Evolutionary conservation across 2,329 filamentous ascomycete species (phyloP).

Genomic region (Didymella keratinophila): DNA sequence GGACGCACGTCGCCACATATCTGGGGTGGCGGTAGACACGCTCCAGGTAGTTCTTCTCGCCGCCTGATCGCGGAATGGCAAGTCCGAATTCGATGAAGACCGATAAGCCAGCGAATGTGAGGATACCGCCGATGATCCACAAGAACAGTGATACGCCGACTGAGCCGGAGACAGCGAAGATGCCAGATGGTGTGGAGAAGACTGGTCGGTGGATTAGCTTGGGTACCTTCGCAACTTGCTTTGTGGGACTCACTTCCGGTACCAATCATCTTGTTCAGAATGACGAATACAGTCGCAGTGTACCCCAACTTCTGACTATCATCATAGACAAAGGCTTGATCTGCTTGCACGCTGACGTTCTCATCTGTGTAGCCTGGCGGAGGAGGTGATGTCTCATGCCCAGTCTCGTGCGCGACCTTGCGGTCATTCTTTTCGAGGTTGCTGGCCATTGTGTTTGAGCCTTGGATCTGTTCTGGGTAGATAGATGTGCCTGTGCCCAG

Average conservation of each 20-base stretch:
- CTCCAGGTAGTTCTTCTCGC: conserved; percentile 73
- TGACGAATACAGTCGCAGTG: conserved; percentile 46
- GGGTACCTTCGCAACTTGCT: neutral
- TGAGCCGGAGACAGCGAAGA: conserved; percentile 63
- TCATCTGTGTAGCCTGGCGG: conserved; percentile 29
- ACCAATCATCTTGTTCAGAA: conserved; percentile 46
- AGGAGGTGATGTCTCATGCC: conserved; percentile 24
- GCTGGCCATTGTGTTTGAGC: conserved; percentile 26
- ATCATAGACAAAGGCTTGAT: conserved; percentile 43
- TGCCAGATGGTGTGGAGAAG: conserved; percentile 66
- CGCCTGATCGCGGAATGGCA: conserved; percentile 68
- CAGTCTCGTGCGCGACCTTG: conserved; percentile 28
- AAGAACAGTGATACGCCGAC: conserved; percentile 63
- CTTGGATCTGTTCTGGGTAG: neutral
- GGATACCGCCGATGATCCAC: conserved; percentile 62
- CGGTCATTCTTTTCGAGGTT: conserved; percentile 31
- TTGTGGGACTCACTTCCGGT: conserved; percentile 36
- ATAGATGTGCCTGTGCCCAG: neutral
- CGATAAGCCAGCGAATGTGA: conserved; percentile 66
- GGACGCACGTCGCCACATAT: conserved; percentile 66
- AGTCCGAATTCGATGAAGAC: conserved; percentile 71
- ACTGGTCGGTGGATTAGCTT: conserved; percentile 35
- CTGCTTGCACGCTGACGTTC: conserved; percentile 40
- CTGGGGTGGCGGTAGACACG: conserved; percentile 66
- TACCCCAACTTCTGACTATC: conserved; percentile 46